Conservation (phyloP, 148 eudicot species). For the Chenopodium quinoa region DNA sequence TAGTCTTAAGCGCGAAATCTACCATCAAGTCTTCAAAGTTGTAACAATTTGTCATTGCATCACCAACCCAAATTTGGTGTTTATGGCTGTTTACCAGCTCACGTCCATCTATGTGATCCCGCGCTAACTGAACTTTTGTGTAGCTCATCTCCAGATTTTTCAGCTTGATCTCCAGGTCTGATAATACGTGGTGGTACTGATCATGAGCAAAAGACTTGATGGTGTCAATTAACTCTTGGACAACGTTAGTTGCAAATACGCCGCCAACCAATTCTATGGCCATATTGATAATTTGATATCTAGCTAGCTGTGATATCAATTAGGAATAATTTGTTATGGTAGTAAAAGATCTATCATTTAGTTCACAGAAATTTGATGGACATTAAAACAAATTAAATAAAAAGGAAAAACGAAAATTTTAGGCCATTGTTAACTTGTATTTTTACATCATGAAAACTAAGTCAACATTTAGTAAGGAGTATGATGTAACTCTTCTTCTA, state of each 20-base stretch:
- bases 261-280: not conserved
- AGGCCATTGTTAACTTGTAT: too few species aligned
- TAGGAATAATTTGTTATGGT: too few species aligned
- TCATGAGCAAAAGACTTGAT: not conserved
- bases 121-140: not conserved
- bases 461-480: too few species aligned
- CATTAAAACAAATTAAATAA: not conserved
- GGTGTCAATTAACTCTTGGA: not conserved
- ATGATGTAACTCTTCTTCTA: too few species aligned
- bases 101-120: not conserved
- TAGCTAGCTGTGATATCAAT: too few species aligned
- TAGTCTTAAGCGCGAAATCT: not conserved
- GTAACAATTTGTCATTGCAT: not conserved
- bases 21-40: not conserved
- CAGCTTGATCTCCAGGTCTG: constrained; percentile 4
- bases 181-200: not conserved
- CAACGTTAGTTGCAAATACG: not conserved
- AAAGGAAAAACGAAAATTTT: too few species aligned
- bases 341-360: too few species aligned
- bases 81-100: not conserved
- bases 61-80: not conserved
- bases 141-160: not conserved
- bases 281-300: too few species aligned
- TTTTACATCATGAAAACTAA: too few species aligned
- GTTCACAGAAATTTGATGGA: too few species aligned